Evolutionary conservation across 2,329 filamentous ascomycete genomes (phyloP).

Genomic region (Xylaria sp.): DNA sequence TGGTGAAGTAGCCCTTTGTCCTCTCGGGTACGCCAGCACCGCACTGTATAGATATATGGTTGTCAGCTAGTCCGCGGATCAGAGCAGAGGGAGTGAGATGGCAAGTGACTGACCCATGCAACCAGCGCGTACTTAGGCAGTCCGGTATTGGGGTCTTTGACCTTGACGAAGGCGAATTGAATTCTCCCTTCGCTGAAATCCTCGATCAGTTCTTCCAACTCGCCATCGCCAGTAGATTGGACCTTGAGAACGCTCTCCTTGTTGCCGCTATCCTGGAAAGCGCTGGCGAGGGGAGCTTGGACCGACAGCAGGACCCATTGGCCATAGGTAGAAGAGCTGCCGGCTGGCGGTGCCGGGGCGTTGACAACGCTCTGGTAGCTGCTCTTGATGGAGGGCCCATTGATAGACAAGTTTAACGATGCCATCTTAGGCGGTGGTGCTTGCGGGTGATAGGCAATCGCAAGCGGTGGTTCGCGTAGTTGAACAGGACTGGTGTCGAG

Average conservation of each 20-base stretch:
- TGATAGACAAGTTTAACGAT: slow-evolving; percentile 78
- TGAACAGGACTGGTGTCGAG: slow-evolving; percentile 19
- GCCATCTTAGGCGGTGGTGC: slow-evolving; percentile 61
- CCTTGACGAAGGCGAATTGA: slow-evolving; percentile 95
- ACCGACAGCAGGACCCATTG: slow-evolving; percentile 97
- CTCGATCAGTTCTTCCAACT: slow-evolving; percentile 86
- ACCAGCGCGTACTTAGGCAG: slow-evolving; percentile 93
- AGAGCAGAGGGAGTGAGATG: not conserved
- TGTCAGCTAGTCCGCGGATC: slow-evolving; percentile 10
- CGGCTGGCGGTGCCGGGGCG: slow-evolving; percentile 53
- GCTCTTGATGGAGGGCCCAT: slow-evolving; percentile 83
- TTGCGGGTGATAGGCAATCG: slow-evolving; percentile 26
- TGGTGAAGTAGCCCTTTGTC: slow-evolving; percentile 98
- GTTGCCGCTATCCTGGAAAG: slow-evolving; percentile 82
- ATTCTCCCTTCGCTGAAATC: slow-evolving; percentile 97
- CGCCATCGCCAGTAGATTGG: slow-evolving; percentile 90
- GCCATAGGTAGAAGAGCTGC: slow-evolving; percentile 77
- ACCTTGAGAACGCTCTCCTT: slow-evolving; percentile 98
- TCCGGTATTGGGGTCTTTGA: slow-evolving; percentile 89
- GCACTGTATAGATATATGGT: slow-evolving; percentile 57
- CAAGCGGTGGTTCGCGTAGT: slow-evolving; percentile 18
- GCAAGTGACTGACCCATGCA: slow-evolving; percentile 69
- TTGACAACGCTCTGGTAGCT: slow-evolving; percentile 70
- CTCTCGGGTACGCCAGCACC: slow-evolving; percentile 97
- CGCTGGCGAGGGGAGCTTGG: slow-evolving; percentile 87